Evolutionary conservation across 345 rosid genomes (phyloP).

Genomic region (Eucalyptus polybractea): DNA sequence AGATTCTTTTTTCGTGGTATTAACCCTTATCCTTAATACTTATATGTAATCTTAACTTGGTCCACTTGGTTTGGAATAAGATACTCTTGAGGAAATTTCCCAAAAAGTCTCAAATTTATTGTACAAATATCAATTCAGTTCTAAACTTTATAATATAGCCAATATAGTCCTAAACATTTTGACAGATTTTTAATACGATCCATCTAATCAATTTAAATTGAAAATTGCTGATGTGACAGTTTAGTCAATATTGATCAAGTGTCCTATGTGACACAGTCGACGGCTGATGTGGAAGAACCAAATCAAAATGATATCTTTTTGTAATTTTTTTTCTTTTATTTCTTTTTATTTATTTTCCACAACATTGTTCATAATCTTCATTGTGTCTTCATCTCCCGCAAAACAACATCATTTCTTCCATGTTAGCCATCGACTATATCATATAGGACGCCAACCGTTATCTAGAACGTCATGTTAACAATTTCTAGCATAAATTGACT

Average conservation of each 20-base stretch:
- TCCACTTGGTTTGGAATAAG: background rate
- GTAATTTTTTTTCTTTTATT: background rate
- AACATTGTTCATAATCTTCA: background rate
- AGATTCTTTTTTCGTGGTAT: too few species aligned
- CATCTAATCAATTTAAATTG: background rate
- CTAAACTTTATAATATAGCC: background rate
- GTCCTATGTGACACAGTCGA: accelerated
- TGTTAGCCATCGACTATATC: background rate
- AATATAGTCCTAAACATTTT: background rate
- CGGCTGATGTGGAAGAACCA: background rate
- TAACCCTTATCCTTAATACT: background rate
- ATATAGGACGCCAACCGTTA: accelerated
- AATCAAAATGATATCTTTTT: background rate
- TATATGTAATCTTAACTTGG: background rate
- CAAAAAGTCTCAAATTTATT: background rate
- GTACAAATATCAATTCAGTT: background rate
- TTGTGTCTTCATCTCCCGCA: background rate
- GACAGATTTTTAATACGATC: background rate
- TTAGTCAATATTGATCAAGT: accelerated
- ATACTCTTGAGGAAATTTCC: background rate
- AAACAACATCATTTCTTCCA: background rate
- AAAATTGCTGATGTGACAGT: accelerated
- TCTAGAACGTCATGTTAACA: background rate
- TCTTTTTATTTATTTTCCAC: background rate
- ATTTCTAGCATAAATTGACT: background rate